Evolutionary conservation across 1,284 basidiomycete genomes (phyloP).

Genomic region (Microbotryum violaceum): DNA sequence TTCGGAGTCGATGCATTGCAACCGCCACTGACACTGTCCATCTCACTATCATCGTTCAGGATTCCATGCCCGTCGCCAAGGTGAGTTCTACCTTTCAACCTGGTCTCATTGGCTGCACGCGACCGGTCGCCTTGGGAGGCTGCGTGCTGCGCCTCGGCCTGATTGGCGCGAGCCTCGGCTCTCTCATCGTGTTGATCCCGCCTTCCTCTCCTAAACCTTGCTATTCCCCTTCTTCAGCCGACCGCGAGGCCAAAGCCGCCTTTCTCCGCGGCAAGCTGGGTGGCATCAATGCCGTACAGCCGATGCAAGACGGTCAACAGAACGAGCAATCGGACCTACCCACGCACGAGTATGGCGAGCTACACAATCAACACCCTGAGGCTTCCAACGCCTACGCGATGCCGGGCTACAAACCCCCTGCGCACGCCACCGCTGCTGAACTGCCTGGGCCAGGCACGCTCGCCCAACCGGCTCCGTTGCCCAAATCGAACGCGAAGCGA

Average conservation of each 20-base stretch:
- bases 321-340: not conserved
- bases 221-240: not conserved
- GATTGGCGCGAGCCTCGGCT: not conserved
- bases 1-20: too few species aligned
- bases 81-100: not conserved
- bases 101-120: too few species aligned
- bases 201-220: too few species aligned
- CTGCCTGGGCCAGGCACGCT: slow-evolving; percentile 3
- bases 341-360: slow-evolving; percentile 10
- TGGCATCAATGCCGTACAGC: slow-evolving; percentile 5
- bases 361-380: not conserved
- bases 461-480: slow-evolving; percentile 12
- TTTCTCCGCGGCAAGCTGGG: slow-evolving; percentile 19
- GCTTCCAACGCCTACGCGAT: not conserved
- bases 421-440: not conserved
- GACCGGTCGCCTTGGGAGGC: not conserved
- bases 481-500: slow-evolving; percentile 1
- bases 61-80: slow-evolving; percentile 27
- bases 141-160: too few species aligned
- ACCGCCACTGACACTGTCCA: too few species aligned
- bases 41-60: slow-evolving; percentile 5
- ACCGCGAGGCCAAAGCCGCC: slow-evolving; percentile 11
- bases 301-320: slow-evolving; percentile 1
- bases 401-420: not conserved
- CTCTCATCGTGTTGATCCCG: too few species aligned